Conservation (phyloP, 2,329 filamentous ascomycete species). For the Fusarium domesticum region DNA sequence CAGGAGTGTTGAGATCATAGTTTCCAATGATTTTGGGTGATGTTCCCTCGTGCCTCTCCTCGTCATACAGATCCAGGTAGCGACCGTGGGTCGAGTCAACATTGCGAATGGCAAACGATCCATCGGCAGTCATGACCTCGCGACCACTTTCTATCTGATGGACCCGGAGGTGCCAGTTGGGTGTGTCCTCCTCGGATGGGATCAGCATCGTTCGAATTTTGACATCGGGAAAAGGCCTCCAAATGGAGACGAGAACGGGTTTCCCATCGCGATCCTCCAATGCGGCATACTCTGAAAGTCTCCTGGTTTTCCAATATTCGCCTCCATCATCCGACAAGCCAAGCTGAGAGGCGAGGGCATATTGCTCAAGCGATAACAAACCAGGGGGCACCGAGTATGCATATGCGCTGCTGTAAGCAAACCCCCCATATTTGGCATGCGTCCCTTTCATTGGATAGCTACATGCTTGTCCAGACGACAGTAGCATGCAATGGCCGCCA, state of each 20-base stretch:
- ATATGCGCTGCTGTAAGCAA: slow-evolving; percentile 74
- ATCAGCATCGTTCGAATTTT: slow-evolving; percentile 62
- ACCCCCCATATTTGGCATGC: slow-evolving; percentile 77
- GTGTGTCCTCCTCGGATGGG: slow-evolving; percentile 54
- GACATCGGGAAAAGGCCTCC: slow-evolving; percentile 70
- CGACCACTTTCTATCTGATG: slow-evolving; percentile 61
- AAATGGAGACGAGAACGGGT: slow-evolving; percentile 64
- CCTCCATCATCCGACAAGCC: slow-evolving; percentile 74
- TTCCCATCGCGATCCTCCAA: slow-evolving; percentile 54
- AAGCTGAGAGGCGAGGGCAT: slow-evolving; percentile 71
- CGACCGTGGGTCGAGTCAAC: slow-evolving; percentile 47
- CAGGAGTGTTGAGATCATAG: slow-evolving; percentile 55
- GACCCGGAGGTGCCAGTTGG: slow-evolving; percentile 68
- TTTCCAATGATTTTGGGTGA: slow-evolving; percentile 56
- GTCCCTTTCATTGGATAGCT: slow-evolving; percentile 79
- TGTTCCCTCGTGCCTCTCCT: slow-evolving; percentile 47
- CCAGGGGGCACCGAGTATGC: slow-evolving; percentile 76
- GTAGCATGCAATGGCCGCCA: slow-evolving; percentile 72
- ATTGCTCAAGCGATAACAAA: slow-evolving; percentile 72
- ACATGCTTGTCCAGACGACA: slow-evolving; percentile 76
- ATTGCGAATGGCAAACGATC: slow-evolving; percentile 67
- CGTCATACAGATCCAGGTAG: slow-evolving; percentile 50
- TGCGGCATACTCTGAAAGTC: slow-evolving; percentile 61
- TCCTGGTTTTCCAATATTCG: slow-evolving; percentile 75
- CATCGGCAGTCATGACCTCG: slow-evolving; percentile 68